Percentiles rank a stretch among this genome's conserved stretches.
These are phyloP conservation scores for Beta corolliflora DNA, from an alignment of 179 eudicot genomes.

Conservation along the genomic window DNA sequence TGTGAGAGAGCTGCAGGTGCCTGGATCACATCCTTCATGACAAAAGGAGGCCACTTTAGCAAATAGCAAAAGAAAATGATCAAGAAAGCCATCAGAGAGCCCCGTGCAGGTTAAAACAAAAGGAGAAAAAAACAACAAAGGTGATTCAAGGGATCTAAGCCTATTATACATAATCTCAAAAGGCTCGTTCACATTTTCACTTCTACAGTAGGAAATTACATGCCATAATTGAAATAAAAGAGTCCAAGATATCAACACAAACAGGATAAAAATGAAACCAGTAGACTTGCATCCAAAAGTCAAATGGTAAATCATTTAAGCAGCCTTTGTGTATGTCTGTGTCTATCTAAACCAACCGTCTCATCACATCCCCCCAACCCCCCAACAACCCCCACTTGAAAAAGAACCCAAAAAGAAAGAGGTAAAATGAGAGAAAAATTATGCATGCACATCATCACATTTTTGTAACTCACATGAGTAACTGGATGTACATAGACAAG, in stretches of 20 bases:
- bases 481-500: constrained; percentile 73
- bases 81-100: background rate
- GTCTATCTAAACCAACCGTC: background rate
- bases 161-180: background rate
- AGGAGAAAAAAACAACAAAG: background rate
- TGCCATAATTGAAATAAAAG: background rate
- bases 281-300: background rate
- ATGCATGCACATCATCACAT: background rate
- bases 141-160: background rate
- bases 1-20: constrained; percentile 56
- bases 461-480: constrained; percentile 57
- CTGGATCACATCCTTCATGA: constrained; percentile 62
- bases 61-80: constrained; percentile 4
- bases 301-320: background rate
- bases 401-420: background rate
- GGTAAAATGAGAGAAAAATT: background rate
- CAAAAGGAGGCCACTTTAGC: constrained; percentile 21
- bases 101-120: background rate
- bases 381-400: background rate
- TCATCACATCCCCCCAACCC: background rate
- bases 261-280: background rate
- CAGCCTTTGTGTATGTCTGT: background rate
- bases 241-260: background rate
- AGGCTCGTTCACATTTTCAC: background rate
- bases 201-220: background rate